Conservation (phyloP, 768 basidiomycete species). For the Goffeauzyma gilvescens region DNA sequence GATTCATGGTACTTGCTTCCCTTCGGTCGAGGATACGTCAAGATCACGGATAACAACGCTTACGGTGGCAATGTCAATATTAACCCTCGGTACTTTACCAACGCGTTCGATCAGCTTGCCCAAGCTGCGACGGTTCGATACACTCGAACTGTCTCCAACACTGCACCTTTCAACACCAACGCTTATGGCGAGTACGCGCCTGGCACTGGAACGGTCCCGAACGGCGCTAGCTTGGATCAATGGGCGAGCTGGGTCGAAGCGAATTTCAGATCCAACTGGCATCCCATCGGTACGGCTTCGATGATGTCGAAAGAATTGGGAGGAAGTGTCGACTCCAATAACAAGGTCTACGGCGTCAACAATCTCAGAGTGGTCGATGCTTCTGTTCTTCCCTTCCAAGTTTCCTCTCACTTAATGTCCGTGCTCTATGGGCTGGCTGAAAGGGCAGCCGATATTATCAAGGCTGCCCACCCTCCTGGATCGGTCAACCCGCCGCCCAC, state of each 20-base stretch:
- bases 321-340: conserved; percentile 18
- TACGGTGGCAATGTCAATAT: conserved; percentile 12
- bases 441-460: conserved; percentile 22
- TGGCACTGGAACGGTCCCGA: background rate
- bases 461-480: conserved; percentile 13
- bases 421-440: conserved; percentile 26
- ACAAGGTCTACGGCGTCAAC: conserved; percentile 19
- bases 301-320: conserved; percentile 25
- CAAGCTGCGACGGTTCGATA: conserved; percentile 20
- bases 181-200: conserved; percentile 5
- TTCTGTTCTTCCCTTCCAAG: conserved; percentile 21
- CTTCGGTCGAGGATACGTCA: conserved; percentile 21
- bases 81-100: conserved; percentile 22
- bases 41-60: conserved; percentile 19
- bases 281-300: conserved; percentile 23
- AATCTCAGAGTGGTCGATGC: conserved; percentile 24
- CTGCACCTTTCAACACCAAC: conserved; percentile 7
- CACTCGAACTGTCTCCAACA: conserved; percentile 12
- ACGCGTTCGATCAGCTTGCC: conserved; percentile 17
- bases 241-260: conserved; percentile 18
- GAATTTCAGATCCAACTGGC: conserved; percentile 21
- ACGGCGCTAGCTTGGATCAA: conserved; percentile 1
- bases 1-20: conserved; percentile 23
- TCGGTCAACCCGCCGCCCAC: conserved; percentile 3
- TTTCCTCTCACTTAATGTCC: conserved; percentile 21